Conservation (phyloP, 2,329 filamentous ascomycete genomes). For the Aureobasidium sp. region DNA sequence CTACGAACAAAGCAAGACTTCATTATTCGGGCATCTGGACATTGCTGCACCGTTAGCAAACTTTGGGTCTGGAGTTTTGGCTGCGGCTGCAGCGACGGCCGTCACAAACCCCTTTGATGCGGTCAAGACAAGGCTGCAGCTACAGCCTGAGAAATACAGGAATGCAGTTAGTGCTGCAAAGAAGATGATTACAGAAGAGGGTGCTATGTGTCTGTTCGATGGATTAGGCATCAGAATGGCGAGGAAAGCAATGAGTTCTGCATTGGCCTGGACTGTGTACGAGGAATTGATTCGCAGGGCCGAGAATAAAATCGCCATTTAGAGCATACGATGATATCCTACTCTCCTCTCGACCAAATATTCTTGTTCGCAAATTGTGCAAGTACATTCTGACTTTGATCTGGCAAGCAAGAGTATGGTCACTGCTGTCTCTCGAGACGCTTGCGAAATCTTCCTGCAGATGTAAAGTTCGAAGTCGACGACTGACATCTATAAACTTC, state of each 20-base stretch:
- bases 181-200: constrained; percentile 77
- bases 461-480: background rate
- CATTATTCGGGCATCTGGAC: constrained; percentile 39
- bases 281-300: constrained; percentile 81
- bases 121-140: constrained; percentile 88
- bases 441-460: background rate
- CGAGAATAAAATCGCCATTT: constrained; percentile 33
- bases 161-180: constrained; percentile 73
- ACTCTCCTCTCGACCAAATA: background rate
- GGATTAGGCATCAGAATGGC: constrained; percentile 81
- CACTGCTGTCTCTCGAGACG: background rate
- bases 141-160: constrained; percentile 73
- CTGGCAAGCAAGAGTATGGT: background rate
- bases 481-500: background rate
- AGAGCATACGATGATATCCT: background rate
- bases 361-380: background rate
- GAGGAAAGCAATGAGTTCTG: constrained; percentile 84
- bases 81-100: constrained; percentile 74
- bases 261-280: constrained; percentile 95
- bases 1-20: constrained; percentile 76
- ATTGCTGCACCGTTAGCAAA: constrained; percentile 51
- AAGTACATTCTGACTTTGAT: background rate
- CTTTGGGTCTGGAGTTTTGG: constrained; percentile 72
- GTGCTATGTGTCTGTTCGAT: constrained; percentile 71
- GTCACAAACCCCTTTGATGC: constrained; percentile 96